These are phyloP conservation scores for Claviceps lovelessii DNA, from an alignment of 2,329 filamentous ascomycete species.

Conservation along the genomic window DNA sequence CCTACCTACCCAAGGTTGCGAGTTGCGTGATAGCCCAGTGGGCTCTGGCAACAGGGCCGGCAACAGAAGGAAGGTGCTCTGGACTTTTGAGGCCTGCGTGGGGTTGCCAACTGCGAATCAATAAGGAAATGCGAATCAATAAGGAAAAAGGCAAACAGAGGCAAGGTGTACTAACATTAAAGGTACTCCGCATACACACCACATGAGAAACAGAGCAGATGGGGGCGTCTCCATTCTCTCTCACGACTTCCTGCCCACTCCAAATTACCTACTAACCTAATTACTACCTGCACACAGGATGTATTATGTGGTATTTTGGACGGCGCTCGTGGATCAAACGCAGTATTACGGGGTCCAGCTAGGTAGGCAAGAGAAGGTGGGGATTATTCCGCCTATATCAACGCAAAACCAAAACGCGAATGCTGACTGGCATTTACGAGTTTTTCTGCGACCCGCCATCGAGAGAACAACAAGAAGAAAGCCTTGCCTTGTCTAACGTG, in stretches of 20 bases:
- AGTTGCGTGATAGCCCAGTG: background rate
- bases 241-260: background rate
- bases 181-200: background rate
- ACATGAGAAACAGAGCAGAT: background rate
- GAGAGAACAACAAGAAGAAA: background rate
- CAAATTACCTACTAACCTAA: background rate
- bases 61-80: constrained; percentile 2
- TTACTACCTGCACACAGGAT: background rate
- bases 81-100: constrained; percentile 1
- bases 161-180: background rate
- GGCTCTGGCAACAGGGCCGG: constrained; percentile 1
- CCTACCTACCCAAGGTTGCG: background rate
- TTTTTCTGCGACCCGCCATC: background rate
- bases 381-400: background rate
- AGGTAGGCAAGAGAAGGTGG: background rate
- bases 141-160: background rate
- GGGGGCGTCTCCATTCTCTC: background rate
- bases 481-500: background rate
- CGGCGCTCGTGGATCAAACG: background rate
- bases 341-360: background rate
- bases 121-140: background rate
- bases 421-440: background rate
- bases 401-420: background rate
- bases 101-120: background rate
- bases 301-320: background rate